Conservation (phyloP, 192 early-diverging fungal species). For the Pilaira anomala region DNA sequence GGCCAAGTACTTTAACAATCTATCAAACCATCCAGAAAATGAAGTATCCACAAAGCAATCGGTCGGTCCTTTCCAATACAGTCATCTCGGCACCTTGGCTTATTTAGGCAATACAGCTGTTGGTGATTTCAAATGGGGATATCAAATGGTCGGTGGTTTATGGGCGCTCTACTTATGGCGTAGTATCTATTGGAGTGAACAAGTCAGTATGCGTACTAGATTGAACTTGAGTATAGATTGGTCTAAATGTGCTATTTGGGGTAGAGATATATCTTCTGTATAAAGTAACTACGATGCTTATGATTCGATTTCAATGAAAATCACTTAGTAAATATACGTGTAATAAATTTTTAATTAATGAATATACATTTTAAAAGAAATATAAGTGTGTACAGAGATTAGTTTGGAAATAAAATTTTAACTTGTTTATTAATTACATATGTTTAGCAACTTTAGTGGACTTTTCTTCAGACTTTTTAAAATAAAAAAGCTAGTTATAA, state of each 20-base stretch:
- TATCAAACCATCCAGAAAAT: slow-evolving; percentile 20
- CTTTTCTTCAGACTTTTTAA: no score
- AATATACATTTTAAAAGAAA: no score
- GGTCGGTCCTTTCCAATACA: slow-evolving; percentile 60
- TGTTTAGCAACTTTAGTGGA: no score
- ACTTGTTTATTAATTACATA: no score
- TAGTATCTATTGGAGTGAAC: slow-evolving; percentile 54
- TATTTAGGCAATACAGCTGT: slow-evolving; percentile 65
- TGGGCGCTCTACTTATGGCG: slow-evolving; percentile 58
- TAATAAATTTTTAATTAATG: no score
- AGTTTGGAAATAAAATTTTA: no score
- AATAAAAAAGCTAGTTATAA: no score
- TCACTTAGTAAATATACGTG: no score
- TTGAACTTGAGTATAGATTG: slow-evolving; percentile 36
- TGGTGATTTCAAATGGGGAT: slow-evolving; percentile 46
- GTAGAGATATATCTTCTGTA: slow-evolving; percentile 30
- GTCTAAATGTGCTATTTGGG: slow-evolving; percentile 27
- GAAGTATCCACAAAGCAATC: slow-evolving; percentile 19
- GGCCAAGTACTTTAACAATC: slow-evolving; percentile 39
- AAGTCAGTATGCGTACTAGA: slow-evolving; percentile 38
- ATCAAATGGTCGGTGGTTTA: slow-evolving; percentile 48
- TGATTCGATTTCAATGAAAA: no score
- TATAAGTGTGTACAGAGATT: no score
- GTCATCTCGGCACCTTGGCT: slow-evolving; percentile 62
- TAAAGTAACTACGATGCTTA: no score